phyloP scores from a whole-genome alignment of 2,329 filamentous ascomycete genomes.

The Paraphoma chrysanthemicola region DNA sequence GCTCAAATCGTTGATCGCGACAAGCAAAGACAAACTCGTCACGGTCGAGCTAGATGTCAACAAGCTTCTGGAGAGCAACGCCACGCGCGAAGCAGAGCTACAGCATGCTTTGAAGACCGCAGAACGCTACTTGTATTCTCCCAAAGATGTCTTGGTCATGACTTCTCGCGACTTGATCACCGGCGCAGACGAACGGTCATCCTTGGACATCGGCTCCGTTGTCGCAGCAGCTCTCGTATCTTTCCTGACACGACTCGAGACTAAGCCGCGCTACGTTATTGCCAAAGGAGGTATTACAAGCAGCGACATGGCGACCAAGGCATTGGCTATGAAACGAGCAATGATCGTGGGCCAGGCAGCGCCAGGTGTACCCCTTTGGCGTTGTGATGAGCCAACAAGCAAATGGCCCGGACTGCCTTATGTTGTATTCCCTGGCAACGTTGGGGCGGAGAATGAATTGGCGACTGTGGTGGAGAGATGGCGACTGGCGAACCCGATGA shows the following conservation, averaged over 20 bases:
- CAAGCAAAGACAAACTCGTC: conserved; percentile 51
- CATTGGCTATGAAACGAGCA: conserved; percentile 61
- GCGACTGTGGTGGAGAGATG: conserved; percentile 19
- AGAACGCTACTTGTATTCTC: conserved; percentile 46
- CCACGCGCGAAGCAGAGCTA: conserved; percentile 45
- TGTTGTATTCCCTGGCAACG: conserved; percentile 66
- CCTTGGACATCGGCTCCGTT: conserved; percentile 61
- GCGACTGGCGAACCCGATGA: conserved; percentile 15
- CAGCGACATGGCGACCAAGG: conserved; percentile 65
- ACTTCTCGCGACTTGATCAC: conserved; percentile 63
- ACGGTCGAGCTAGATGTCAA: conserved; percentile 59
- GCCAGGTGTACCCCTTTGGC: conserved; percentile 65
- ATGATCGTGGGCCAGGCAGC: conserved; percentile 65
- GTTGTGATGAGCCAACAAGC: conserved; percentile 61
- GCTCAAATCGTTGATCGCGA: conserved; percentile 52
- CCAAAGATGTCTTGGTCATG: conserved; percentile 65
- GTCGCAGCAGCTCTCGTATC: conserved; percentile 61
- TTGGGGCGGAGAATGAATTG: conserved; percentile 48
- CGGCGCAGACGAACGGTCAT: conserved; percentile 58
- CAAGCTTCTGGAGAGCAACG: conserved; percentile 53
- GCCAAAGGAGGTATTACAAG: conserved; percentile 68
- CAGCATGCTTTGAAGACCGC: conserved; percentile 41
- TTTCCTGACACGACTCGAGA: conserved; percentile 56
- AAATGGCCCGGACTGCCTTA: conserved; percentile 62
- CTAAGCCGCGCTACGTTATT: conserved; percentile 63